These are phyloP conservation scores for Yarrowia bubula DNA, from an alignment of 805 yeast species.

Conservation along the genomic window DNA sequence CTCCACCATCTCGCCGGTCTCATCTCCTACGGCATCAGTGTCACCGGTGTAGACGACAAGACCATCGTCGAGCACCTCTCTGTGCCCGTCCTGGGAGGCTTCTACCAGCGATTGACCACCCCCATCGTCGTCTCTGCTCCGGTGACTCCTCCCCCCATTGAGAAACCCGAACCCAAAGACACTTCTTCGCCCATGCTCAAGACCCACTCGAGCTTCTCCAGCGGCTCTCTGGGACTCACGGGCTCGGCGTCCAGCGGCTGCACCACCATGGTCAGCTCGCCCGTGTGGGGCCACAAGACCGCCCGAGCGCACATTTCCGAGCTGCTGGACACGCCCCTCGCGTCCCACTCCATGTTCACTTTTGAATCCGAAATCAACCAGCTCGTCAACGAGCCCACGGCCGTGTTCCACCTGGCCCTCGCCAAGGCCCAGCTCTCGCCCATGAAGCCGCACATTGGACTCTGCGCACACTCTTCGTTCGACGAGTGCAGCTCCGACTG, in stretches of 20 bases:
- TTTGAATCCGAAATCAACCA: background rate
- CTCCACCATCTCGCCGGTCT: background rate
- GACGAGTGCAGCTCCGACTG: constrained; percentile 30
- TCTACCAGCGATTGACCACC: background rate
- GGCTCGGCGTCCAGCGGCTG: constrained; percentile 18
- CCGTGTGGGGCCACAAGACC: background rate
- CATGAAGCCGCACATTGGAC: constrained; percentile 30
- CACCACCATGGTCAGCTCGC: constrained; percentile 20
- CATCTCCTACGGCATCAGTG: background rate
- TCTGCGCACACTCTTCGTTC: constrained; percentile 30
- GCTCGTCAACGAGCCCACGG: constrained; percentile 18
- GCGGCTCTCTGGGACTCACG: background rate
- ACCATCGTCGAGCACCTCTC: background rate
- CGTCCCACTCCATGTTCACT: background rate
- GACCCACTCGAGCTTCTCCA: constrained; percentile 4
- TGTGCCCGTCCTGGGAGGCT: background rate
- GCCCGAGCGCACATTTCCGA: background rate
- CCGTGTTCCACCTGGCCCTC: constrained; percentile 6
- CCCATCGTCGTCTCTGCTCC: background rate
- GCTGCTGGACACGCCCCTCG: constrained; percentile 14
- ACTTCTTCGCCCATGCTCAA: background rate
- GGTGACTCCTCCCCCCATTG: background rate
- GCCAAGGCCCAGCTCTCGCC: constrained; percentile 23
- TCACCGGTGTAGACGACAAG: background rate
- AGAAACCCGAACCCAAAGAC: no score